phyloP scores from a whole-genome alignment of 2,329 filamentous ascomycete species.

The Penicillium sp. region DNA sequence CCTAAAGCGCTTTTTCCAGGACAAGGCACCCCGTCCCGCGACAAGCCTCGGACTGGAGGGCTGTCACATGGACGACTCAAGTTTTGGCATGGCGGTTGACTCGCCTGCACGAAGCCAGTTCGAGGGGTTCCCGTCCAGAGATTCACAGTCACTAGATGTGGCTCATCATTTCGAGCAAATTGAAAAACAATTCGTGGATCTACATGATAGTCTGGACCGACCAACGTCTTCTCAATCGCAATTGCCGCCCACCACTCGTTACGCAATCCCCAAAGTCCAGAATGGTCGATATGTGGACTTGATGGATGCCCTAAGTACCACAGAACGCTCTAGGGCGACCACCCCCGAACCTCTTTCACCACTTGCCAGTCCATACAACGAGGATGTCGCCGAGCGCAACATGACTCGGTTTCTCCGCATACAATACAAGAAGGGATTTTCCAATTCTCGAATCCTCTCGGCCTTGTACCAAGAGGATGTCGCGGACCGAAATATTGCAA shows the following conservation, averaged over 20 bases:
- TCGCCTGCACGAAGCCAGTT: constrained; percentile 13
- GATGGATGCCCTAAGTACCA: constrained; percentile 41
- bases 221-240: constrained; percentile 30
- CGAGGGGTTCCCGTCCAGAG: constrained; percentile 12
- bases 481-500: constrained; percentile 42
- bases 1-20: constrained; percentile 38
- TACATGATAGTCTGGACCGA: constrained; percentile 38
- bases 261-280: constrained; percentile 21
- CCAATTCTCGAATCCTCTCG: constrained; percentile 36
- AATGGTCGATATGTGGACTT: constrained; percentile 43
- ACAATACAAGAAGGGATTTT: constrained; percentile 26
- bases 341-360: constrained; percentile 27
- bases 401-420: constrained; percentile 37
- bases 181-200: constrained; percentile 42
- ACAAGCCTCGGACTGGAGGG: constrained; percentile 11
- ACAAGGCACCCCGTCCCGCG: constrained; percentile 23
- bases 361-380: constrained; percentile 42
- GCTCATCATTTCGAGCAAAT: constrained; percentile 40
- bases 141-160: constrained; percentile 25
- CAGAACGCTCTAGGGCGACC: constrained; percentile 32
- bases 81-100: constrained; percentile 8
- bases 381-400: constrained; percentile 48
- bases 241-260: constrained; percentile 23
- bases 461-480: constrained; percentile 46
- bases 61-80: constrained; percentile 4